Evolutionary conservation across 2,329 filamentous ascomycete species (phyloP).

Genomic region (Arthrobotrys pseudoclavata): DNA sequence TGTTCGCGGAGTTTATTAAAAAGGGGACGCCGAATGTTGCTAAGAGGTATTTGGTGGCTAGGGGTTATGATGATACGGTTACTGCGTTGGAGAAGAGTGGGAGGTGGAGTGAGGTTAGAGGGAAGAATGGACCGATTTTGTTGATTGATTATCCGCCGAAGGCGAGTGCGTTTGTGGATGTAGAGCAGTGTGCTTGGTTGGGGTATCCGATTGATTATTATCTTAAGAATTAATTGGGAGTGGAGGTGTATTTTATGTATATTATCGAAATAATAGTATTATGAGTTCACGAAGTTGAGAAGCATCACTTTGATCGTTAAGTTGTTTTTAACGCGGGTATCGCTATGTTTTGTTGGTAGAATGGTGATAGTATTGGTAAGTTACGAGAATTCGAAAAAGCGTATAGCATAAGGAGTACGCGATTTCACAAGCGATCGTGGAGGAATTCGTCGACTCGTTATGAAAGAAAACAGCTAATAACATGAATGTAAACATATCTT

Average conservation of each 20-base stretch:
- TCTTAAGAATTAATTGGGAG: conserved; percentile 60
- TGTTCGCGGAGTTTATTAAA: conserved; percentile 71
- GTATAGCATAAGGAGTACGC: too few species aligned
- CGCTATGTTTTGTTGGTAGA: too few species aligned
- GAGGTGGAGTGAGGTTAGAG: conserved; percentile 66
- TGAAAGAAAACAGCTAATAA: neutral
- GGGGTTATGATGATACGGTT: conserved; percentile 68
- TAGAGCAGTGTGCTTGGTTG: conserved; percentile 70
- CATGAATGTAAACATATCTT: neutral
- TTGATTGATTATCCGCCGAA: conserved; percentile 69
- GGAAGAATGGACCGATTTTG: conserved; percentile 66
- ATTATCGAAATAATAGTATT: neutral
- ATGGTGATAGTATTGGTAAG: too few species aligned
- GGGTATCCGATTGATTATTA: conserved; percentile 69
- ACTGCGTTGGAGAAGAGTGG: conserved; percentile 67
- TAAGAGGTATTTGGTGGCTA: conserved; percentile 67
- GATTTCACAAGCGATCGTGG: neutral
- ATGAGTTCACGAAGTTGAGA: too few species aligned
- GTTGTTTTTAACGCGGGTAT: too few species aligned
- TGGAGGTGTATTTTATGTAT: neutral
- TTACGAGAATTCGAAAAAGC: too few species aligned
- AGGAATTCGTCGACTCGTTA: neutral
- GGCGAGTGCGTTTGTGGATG: conserved; percentile 68
- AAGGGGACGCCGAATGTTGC: conserved; percentile 71
- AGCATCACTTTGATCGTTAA: too few species aligned